These are phyloP conservation scores for Alternaria postmessia DNA, from an alignment of 2,329 filamentous ascomycete genomes.

Conservation along the genomic window DNA sequence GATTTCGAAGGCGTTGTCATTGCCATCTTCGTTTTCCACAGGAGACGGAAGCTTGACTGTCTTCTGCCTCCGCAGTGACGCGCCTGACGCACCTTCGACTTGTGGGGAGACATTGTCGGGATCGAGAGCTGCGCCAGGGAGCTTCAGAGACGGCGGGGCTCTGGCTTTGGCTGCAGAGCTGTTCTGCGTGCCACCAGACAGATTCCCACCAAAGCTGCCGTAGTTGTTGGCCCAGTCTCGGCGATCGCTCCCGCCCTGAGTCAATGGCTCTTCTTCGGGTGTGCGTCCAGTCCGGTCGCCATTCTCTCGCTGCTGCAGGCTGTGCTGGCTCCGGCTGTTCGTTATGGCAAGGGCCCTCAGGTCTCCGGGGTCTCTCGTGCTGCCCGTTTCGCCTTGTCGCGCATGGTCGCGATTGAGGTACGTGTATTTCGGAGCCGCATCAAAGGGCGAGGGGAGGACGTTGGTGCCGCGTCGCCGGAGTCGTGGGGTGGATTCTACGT, in stretches of 20 bases:
- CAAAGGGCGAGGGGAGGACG: slow-evolving; percentile 44
- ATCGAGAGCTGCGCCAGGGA: slow-evolving; percentile 69
- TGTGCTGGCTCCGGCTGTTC: slow-evolving; percentile 33
- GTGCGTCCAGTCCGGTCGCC: slow-evolving; percentile 24
- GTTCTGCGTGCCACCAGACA: slow-evolving; percentile 39
- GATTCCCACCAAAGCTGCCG: slow-evolving; percentile 69
- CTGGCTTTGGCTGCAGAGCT: slow-evolving; percentile 29
- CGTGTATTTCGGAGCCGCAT: slow-evolving; percentile 52
- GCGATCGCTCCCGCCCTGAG: slow-evolving; percentile 21
- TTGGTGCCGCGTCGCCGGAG: slow-evolving; percentile 47
- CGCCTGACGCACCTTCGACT: slow-evolving; percentile 23
- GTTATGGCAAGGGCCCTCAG: slow-evolving; percentile 35
- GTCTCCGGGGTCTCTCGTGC: slow-evolving; percentile 32
- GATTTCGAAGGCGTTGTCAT: slow-evolving; percentile 55
- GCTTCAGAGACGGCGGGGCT: slow-evolving; percentile 61
- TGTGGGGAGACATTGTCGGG: slow-evolving; percentile 42
- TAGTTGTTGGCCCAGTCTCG: slow-evolving; percentile 59
- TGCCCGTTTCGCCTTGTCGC: slow-evolving; percentile 25
- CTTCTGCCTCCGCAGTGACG: slow-evolving; percentile 24
- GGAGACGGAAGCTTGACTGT: slow-evolving; percentile 30
- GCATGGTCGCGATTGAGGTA: slow-evolving; percentile 50
- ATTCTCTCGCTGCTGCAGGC: slow-evolving; percentile 23
- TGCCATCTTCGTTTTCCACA: slow-evolving; percentile 32
- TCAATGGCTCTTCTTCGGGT: slow-evolving; percentile 45
- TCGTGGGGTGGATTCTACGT: slow-evolving; percentile 62